Evolutionary conservation across 202 grass and related monocot species (phyloP).

Genomic region (Schoenoplectus tabernaemontani): DNA sequence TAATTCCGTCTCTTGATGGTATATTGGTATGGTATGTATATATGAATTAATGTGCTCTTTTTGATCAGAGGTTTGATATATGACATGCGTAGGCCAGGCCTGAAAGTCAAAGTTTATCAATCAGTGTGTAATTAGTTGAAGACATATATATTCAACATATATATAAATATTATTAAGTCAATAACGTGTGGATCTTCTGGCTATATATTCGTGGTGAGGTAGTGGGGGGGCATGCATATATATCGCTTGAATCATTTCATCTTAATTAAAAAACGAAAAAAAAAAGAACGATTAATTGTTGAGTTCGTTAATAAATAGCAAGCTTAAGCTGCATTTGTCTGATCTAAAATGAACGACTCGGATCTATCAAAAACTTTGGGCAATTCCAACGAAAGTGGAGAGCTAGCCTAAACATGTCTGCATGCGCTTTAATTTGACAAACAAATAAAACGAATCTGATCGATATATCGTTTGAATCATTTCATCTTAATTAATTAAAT

Average conservation of each 20-base stretch:
- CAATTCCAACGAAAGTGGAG: no score
- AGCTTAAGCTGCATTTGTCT: background rate
- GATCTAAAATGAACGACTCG: background rate
- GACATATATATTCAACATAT: no score
- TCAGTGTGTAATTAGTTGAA: background rate
- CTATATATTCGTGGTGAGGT: background rate
- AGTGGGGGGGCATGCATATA: conserved; percentile 5
- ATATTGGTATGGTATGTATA: background rate
- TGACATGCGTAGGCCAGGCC: background rate
- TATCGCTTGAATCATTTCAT: no score
- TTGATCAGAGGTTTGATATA: background rate
- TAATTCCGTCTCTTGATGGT: background rate
- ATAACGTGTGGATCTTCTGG: background rate
- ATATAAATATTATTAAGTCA: background rate
- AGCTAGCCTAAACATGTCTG: no score
- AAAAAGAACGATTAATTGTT: background rate
- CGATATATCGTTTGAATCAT: no score
- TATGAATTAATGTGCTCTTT: background rate
- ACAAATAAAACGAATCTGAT: no score
- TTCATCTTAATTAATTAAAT: background rate
- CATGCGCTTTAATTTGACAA: no score
- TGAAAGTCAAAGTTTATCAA: background rate
- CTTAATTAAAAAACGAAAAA: background rate
- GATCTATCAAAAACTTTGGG: no score
- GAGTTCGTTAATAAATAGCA: background rate